Evolutionary conservation across 495 filamentous ascomycete genomes (phyloP).

Genomic region (Bryoglossum gracile): DNA sequence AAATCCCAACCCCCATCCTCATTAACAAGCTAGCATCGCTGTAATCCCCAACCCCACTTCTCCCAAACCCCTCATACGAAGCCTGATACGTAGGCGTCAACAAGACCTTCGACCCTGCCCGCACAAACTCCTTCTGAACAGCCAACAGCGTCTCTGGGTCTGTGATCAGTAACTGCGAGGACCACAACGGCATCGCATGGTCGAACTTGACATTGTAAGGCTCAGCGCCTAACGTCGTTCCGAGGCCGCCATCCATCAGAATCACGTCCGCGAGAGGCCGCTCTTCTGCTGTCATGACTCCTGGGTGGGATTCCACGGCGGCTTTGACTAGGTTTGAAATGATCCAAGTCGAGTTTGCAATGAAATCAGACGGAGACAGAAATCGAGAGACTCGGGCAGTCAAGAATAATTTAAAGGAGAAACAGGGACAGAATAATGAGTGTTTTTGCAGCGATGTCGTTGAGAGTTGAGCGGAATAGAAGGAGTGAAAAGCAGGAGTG

Average conservation of each 20-base stretch:
- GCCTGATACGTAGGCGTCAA: constrained; percentile 61
- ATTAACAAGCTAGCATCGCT: no score
- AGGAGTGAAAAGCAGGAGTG: neutral
- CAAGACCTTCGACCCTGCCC: constrained; percentile 49
- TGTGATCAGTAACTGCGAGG: constrained; percentile 50
- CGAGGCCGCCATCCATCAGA: constrained; percentile 59
- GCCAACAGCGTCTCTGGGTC: constrained; percentile 36
- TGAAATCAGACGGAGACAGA: neutral
- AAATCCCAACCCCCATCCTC: constrained; percentile 7
- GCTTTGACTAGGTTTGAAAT: neutral
- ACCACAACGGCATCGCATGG: constrained; percentile 54
- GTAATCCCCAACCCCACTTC: constrained; percentile 16
- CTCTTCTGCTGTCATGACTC: neutral
- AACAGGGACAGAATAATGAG: no score
- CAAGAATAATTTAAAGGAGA: neutral
- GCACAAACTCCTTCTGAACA: constrained; percentile 47
- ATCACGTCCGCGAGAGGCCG: constrained; percentile 25
- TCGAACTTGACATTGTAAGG: constrained; percentile 41
- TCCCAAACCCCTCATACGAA: constrained; percentile 44
- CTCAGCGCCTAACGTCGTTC: constrained; percentile 57
- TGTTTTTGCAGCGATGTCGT: neutral
- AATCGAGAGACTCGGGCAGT: neutral
- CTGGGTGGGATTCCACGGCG: neutral
- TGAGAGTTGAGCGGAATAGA: no score
- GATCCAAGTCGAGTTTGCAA: neutral